These are phyloP conservation scores for Neurospora sp. DNA, from an alignment of 2,329 filamentous ascomycete species.

Conservation along the genomic window DNA sequence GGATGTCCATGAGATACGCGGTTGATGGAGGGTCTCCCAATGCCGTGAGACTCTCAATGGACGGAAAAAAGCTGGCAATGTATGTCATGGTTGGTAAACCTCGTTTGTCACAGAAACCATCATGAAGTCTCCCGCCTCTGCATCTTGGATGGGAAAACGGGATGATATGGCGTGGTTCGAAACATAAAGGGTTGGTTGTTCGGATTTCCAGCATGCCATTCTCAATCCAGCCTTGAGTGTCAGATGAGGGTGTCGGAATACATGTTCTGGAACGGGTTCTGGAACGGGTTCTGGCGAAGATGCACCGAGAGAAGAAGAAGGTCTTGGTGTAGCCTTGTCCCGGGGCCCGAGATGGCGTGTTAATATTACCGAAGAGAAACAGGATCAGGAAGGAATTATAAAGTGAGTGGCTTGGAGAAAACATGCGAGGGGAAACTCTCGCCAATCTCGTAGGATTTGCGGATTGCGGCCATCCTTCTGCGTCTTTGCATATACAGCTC, in stretches of 20 bases:
- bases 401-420: not conserved
- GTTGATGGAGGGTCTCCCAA: rapidly evolving
- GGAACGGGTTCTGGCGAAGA: not conserved
- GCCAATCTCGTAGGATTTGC: not conserved
- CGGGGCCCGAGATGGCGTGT: not conserved
- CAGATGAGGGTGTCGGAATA: not conserved
- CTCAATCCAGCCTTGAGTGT: not conserved
- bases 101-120: not conserved
- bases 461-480: not conserved
- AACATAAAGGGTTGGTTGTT: not conserved
- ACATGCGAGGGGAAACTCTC: not conserved
- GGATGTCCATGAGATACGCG: not conserved
- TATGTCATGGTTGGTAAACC: not conserved
- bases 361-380: not conserved
- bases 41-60: not conserved
- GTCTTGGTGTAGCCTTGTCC: not conserved
- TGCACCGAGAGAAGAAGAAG: not conserved
- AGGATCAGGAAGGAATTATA: not conserved
- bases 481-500: not conserved
- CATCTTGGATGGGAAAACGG: not conserved
- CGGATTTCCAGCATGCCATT: not conserved
- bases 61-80: not conserved
- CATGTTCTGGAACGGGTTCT: not conserved
- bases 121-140: not conserved
- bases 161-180: not conserved